Base-by-base conservation (phyloP, 768 basidiomycete genomes). In the Trametes coccinea region DNA sequence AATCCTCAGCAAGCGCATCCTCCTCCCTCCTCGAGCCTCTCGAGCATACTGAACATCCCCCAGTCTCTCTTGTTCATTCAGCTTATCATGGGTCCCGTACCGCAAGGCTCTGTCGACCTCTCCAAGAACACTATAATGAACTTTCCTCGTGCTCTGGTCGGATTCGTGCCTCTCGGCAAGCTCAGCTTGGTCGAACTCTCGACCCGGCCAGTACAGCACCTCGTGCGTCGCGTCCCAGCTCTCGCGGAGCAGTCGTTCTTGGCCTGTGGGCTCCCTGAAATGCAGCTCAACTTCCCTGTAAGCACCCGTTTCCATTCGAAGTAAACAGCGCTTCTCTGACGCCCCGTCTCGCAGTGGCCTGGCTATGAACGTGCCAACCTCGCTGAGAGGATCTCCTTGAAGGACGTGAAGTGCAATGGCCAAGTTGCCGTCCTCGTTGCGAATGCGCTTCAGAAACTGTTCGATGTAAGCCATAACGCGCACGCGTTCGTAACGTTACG, bases 241-340 rank as follows among this genome's bases (percentile, higher is more conserved):
- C 31, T 41, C 11, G 7, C n/a, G 13, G 39, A 39, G 8, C 34
- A 17, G 17, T 40, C 51, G 34, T n/a, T 53, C 10, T 37, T 40
- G 9, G n/a, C 37, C 1, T 22, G n/a, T 4, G 51, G 34, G 14
- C 54, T 46, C 2, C 44, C 54, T 8, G 31, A 45, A 7, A 46
- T 56, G 31, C 14, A 17, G 54, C 34, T 56, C 45, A 56, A 47
- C 33, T 56, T 56, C 27, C 5, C 16, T 7, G 54, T 56, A 39
- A 6, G 54, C 13, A 13, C 54, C 11, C 10, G 14, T 1, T 5
- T 14, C n/a, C 11, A 4, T 30, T 10, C 16, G 6, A 9, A 10
- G 16, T 14, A 17, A 14, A 1, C 4, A 16, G 3, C 8, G 16
- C 14, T 7, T 53, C 8, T 13, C 54, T 56, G 22, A 46, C 33